A percentile compares a stretch with the other conserved stretches of the same genome.
Conservation (phyloP, 805 yeast species). For the Metschnikowia lochheadii region DNA sequence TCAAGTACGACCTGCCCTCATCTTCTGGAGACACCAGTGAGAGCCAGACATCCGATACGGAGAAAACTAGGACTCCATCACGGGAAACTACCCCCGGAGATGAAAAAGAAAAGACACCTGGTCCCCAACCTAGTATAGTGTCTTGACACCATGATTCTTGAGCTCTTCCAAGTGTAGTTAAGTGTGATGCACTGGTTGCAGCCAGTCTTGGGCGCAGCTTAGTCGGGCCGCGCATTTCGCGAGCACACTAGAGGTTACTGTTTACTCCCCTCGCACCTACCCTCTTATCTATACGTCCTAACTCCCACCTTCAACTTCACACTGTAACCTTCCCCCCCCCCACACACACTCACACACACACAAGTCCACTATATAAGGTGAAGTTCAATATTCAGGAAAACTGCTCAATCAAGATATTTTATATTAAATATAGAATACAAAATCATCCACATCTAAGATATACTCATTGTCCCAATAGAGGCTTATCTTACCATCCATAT, state of each 20-base stretch:
- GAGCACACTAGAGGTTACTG: background rate
- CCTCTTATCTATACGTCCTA: background rate
- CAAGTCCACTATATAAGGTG: too few relatives aligned
- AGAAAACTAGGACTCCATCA: background rate
- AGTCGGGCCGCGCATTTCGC: background rate
- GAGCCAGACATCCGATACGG: background rate
- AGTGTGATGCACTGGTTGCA: background rate
- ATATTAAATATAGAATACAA: too few relatives aligned
- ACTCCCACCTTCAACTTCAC: too few relatives aligned
- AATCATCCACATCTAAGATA: too few relatives aligned
- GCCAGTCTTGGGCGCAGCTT: background rate
- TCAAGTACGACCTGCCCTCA: background rate
- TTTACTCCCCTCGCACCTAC: background rate
- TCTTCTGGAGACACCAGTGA: background rate
- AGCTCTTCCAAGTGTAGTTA: background rate
- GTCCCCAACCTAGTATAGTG: too few relatives aligned
- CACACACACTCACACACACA: background rate
- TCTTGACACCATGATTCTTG: background rate
- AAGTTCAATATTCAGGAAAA: too few relatives aligned
- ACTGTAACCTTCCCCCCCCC: background rate
- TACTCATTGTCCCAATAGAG: too few relatives aligned
- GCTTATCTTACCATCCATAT: too few relatives aligned
- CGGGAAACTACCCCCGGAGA: background rate
- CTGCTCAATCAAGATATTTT: too few relatives aligned
- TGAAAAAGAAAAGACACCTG: background rate